Conservation (phyloP, 2,329 filamentous ascomycete genomes). For the Zopfia rhizophila region DNA sequence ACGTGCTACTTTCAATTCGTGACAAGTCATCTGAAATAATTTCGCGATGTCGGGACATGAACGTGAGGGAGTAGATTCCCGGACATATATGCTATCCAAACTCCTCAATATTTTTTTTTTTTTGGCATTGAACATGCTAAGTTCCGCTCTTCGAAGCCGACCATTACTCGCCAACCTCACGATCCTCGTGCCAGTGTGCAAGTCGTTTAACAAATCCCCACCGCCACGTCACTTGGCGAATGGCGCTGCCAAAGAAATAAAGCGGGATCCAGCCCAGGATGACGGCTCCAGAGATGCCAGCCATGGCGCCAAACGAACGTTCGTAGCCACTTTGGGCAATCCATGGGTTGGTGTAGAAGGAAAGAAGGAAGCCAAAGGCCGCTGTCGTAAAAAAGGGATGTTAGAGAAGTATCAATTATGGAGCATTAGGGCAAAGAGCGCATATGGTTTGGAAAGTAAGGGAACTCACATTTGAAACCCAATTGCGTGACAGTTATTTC, state of each 20-base stretch:
- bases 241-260: constrained; percentile 62
- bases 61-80: too few relatives aligned
- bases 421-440: neutral
- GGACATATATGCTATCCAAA: too few relatives aligned
- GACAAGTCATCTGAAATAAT: too few relatives aligned
- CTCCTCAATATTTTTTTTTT: too few relatives aligned
- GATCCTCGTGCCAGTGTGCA: constrained; percentile 63
- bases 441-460: neutral
- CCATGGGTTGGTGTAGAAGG: constrained; percentile 71
- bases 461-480: constrained; percentile 63
- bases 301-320: constrained; percentile 67
- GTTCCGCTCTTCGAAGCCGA: too few relatives aligned
- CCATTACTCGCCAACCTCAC: constrained; percentile 68
- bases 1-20: too few relatives aligned
- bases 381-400: constrained; percentile 40
- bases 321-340: constrained; percentile 62
- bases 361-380: constrained; percentile 67
- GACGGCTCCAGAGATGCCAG: constrained; percentile 61
- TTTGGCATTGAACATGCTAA: too few relatives aligned
- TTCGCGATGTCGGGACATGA: too few relatives aligned
- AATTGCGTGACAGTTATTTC: constrained; percentile 65
- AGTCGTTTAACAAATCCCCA: constrained; percentile 59
- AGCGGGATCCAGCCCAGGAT: constrained; percentile 62
- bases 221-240: constrained; percentile 60
- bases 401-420: neutral